Percentiles rank a stretch among this genome's conserved stretches.
phyloP scores from a whole-genome alignment of 768 basidiomycete genomes.

The Calocera cornea region DNA sequence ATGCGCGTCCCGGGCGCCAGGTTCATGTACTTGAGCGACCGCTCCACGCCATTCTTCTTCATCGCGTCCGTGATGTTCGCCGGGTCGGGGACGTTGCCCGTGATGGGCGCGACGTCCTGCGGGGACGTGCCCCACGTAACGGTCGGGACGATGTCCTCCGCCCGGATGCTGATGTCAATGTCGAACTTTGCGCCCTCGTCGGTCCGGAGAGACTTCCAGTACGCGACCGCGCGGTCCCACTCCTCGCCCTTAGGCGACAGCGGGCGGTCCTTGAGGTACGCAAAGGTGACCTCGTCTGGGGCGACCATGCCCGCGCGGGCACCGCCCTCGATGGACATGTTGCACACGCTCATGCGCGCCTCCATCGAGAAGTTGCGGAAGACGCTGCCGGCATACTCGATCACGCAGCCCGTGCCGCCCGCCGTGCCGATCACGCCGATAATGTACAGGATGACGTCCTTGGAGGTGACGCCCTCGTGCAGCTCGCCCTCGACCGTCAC shows the following conservation, averaged over 20 bases:
- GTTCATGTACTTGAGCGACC: constrained; percentile 78
- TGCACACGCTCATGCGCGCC: constrained; percentile 80
- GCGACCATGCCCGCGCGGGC: constrained; percentile 89
- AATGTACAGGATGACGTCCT: constrained; percentile 82
- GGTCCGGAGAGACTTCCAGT: constrained; percentile 67
- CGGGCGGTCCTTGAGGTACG: constrained; percentile 68
- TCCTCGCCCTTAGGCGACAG: constrained; percentile 66
- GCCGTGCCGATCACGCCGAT: constrained; percentile 89
- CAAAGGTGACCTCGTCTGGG: constrained; percentile 75
- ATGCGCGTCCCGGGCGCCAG: constrained; percentile 63
- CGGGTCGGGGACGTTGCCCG: constrained; percentile 68
- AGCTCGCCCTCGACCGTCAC: constrained; percentile 76
- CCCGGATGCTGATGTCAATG: constrained; percentile 62
- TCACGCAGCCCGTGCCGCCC: constrained; percentile 80
- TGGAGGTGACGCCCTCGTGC: constrained; percentile 68
- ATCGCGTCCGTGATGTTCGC: constrained; percentile 46
- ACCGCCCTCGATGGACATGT: constrained; percentile 92
- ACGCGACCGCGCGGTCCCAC: constrained; percentile 75
- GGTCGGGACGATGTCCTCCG: constrained; percentile 77
- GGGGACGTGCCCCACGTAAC: constrained; percentile 90
- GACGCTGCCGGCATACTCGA: constrained; percentile 83
- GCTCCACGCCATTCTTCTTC: constrained; percentile 55
- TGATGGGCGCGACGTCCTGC: constrained; percentile 75
- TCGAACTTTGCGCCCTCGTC: constrained; percentile 80
- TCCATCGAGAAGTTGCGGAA: constrained; percentile 80